A percentile compares a stretch with the other conserved stretches of the same genome.
Evolutionary conservation across 176 grass and related monocot genomes (phyloP).

Genomic region (Carex pumila): DNA sequence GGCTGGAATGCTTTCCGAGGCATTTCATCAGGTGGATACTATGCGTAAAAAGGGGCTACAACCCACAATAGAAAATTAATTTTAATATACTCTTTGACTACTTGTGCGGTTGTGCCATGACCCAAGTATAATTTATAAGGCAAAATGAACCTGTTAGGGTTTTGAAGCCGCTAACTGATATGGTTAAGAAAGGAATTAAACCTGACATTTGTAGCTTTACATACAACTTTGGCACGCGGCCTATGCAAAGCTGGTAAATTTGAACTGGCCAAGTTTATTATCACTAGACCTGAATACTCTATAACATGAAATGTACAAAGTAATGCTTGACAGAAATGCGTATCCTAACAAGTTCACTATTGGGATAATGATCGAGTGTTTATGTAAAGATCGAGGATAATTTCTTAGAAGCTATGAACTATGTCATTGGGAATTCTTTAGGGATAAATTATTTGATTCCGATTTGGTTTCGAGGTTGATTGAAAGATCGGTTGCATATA

Average conservation of each 20-base stretch:
- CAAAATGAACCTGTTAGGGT: slow-evolving; percentile 33
- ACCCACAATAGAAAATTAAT: slow-evolving; percentile 28
- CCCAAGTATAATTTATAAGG: slow-evolving; percentile 39
- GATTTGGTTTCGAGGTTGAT: slow-evolving; percentile 37
- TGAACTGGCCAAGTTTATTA: slow-evolving; percentile 29
- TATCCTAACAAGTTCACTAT: slow-evolving; percentile 40
- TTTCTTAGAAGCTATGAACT: slow-evolving; percentile 25
- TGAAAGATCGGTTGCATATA: slow-evolving; percentile 45
- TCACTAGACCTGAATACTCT: slow-evolving; percentile 40
- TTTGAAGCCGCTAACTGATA: slow-evolving; percentile 54
- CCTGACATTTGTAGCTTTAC: slow-evolving; percentile 79
- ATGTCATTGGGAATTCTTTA: slow-evolving; percentile 24
- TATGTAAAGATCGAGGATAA: slow-evolving; percentile 29
- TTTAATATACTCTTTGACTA: slow-evolving; percentile 61
- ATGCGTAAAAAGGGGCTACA: slow-evolving; percentile 36
- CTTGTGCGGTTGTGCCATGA: slow-evolving; percentile 48
- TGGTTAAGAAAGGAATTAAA: slow-evolving; percentile 60
- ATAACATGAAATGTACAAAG: slow-evolving; percentile 51
- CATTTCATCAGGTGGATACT: slow-evolving; percentile 39
- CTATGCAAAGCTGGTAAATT: slow-evolving; percentile 22
- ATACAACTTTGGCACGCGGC: slow-evolving; percentile 34
- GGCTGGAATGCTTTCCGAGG: slow-evolving; percentile 36
- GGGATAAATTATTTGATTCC: slow-evolving; percentile 26
- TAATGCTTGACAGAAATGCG: slow-evolving; percentile 36
- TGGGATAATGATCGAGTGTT: slow-evolving; percentile 40